phyloP scores from a whole-genome alignment of 2,329 filamentous ascomycete species.

The Cladophialophora yegresii region DNA sequence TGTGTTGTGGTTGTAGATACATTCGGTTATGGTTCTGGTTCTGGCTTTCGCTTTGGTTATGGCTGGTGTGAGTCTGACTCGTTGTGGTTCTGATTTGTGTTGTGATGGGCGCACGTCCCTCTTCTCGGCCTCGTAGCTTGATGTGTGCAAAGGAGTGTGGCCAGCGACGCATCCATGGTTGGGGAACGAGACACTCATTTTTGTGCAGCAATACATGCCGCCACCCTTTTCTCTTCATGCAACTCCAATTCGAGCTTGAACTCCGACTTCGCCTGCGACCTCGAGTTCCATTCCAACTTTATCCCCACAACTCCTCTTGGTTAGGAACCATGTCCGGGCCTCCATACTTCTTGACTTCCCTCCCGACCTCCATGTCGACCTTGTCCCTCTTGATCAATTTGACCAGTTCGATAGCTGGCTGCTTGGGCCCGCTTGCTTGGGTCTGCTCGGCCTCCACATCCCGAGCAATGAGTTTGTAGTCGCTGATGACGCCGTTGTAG shows the following conservation, averaged over 20 bases:
- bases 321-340: conserved; percentile 26
- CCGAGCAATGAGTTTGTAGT: conserved; percentile 27
- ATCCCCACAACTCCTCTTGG: conserved; percentile 31
- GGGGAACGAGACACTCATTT: neutral
- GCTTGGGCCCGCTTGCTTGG: neutral
- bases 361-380: conserved; percentile 8
- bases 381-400: conserved; percentile 26
- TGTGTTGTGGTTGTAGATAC: neutral
- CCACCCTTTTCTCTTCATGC: neutral
- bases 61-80: no score
- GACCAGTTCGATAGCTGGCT: conserved; percentile 17
- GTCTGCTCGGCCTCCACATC: conserved; percentile 20
- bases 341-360: conserved; percentile 8
- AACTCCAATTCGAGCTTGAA: neutral
- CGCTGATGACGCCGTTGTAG: conserved; percentile 27
- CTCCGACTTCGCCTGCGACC: no score
- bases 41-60: neutral
- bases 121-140: conserved; percentile 10
- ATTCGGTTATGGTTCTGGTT: neutral
- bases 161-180: neutral
- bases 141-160: conserved; percentile 2
- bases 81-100: neutral
- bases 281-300: conserved; percentile 6
- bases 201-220: neutral
- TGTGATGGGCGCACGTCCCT: neutral